Evolutionary conservation across 129 eudicot genomes (phyloP).

Genomic region (Artemisia argyi): DNA sequence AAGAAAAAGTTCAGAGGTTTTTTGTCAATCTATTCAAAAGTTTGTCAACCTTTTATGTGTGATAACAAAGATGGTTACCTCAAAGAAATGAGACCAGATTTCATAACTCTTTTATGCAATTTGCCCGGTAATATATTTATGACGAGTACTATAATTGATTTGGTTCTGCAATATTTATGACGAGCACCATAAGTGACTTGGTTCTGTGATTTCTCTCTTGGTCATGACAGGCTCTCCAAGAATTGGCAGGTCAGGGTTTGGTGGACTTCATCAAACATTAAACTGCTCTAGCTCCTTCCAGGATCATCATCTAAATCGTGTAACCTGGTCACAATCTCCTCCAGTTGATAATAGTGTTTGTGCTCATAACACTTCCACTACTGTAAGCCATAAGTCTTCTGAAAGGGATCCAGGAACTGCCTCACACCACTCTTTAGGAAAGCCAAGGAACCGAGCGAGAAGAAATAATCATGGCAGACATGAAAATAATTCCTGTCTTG

Average conservation of each 20-base stretch:
- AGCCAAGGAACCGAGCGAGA: slow-evolving; percentile 45
- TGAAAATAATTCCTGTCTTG: slow-evolving; percentile 39
- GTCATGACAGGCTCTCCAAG: slow-evolving; percentile 41
- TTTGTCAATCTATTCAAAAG: background rate
- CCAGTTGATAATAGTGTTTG: slow-evolving; percentile 31
- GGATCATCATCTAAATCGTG: slow-evolving; percentile 40
- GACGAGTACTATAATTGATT: background rate
- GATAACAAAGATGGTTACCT: slow-evolving; percentile 9
- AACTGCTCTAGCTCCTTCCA: slow-evolving; percentile 42
- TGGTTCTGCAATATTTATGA: background rate
- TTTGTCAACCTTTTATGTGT: background rate
- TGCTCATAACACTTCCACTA: slow-evolving; percentile 34
- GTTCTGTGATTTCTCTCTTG: slow-evolving; percentile 4
- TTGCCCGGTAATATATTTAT: background rate
- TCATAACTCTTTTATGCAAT: background rate
- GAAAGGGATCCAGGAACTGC: slow-evolving; percentile 29
- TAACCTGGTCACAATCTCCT: slow-evolving; percentile 43
- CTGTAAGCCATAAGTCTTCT: slow-evolving; percentile 33
- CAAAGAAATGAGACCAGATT: background rate
- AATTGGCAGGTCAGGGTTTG: slow-evolving; percentile 21
- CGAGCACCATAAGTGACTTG: slow-evolving; percentile 6
- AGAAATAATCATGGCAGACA: slow-evolving; percentile 44
- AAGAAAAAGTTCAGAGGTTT: background rate
- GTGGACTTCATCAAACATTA: slow-evolving; percentile 27
- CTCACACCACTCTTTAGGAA: slow-evolving; percentile 31